Evolutionary conservation across 1,139 yeast genomes (phyloP), one percentile per base, ranked within the genome.

Genomic region (Pichia terricola): DNA sequence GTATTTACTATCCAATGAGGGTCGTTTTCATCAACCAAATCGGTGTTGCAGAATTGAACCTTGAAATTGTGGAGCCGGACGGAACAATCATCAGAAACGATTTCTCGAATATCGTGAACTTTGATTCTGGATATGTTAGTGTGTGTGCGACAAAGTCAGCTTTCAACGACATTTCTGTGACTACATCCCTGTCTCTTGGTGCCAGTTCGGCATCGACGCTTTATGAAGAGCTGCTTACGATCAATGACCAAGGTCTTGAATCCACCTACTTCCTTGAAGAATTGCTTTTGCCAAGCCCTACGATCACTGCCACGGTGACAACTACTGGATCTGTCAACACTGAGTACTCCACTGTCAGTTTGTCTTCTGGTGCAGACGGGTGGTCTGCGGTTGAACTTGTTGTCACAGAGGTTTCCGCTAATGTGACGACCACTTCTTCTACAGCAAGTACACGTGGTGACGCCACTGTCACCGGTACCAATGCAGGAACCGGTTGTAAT

Each of bases 171-270:
- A n/a, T 39, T 8, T 33, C 41, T 16, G 39, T 40, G n/a, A 10
- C 34, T 5, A 40, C 45, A 10, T 11, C 28, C 4, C 22, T 33
- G 9, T 10, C 10, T 16, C n/a, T 33, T 28, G 38, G 36, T 27
- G 38, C 41, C 25, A 43, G 67, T 1, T 69, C 77, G 35, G 80
- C 81, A 37, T 61, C 68, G 42, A 80, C 80, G 0, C 53, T 58
- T 1, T 51, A 53, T 28, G 77, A 72, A 3, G 60, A 8, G 11
- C 69, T 4, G 55, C 50, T 6, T 71, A 66, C 49, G 60, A 68
- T 5, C 50, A 62, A 9, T 66, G 72, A 4, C 66, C 64, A 64
- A 1, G 55, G 63, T 26, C 48, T 53, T 3, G 33, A 47, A 43
- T 46, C 46, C 30, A 49, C 56, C n/a, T 43, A 41, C 28, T 42